Evolutionary conservation across 75 land plant species (phyloP), one percentile per base, ranked within the genome.

Genomic region (Selaginella tamariscina): DNA sequence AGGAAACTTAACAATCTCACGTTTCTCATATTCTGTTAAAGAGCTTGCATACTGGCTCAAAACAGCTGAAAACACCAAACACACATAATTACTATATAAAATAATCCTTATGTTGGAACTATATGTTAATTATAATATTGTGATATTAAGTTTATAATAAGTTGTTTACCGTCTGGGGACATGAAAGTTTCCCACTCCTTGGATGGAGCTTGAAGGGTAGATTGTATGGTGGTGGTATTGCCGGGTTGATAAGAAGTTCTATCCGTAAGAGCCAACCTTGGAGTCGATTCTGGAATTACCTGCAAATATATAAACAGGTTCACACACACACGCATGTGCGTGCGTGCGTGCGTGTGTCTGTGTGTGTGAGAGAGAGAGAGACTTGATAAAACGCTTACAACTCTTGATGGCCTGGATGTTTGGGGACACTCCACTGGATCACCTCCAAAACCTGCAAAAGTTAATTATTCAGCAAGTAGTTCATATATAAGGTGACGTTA

Each of bases 401-500:
- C 33, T 27, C 33, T 55, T 29, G 69, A 76, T 2, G 32, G 54
- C 66, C 78, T 67, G 24, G 74, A 71, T 9, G 75, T 67, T 31
- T 76, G 78, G 31, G 65, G 27, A 56, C 18, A 64, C 11, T 72
- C 78, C 1, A 56, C 62, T 26, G 74, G 71, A 33, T 76, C 71
- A 65, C 78, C 78, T 21, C 78, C 74, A 68, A 76, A 72, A 54
- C 78, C 78, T 76, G 70, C 30, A 70, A 57, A 39, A 39, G 49
- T 15, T 39, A 39, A 39, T 39, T 5, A 15, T 5, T 5, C 5
- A 39, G 49, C 49, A 39, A 39, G 15, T n/a, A n/a, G n/a, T n/a
- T n/a, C n/a, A n/a, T n/a, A n/a, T n/a, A n/a, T n/a, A n/a, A n/a
- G n/a, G n/a, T n/a, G n/a, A n/a, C n/a, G n/a, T n/a, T n/a, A n/a